Evolutionary conservation across 73 alveolate genomes (phyloP).

Genomic region (Paramecium octaurelia): DNA sequence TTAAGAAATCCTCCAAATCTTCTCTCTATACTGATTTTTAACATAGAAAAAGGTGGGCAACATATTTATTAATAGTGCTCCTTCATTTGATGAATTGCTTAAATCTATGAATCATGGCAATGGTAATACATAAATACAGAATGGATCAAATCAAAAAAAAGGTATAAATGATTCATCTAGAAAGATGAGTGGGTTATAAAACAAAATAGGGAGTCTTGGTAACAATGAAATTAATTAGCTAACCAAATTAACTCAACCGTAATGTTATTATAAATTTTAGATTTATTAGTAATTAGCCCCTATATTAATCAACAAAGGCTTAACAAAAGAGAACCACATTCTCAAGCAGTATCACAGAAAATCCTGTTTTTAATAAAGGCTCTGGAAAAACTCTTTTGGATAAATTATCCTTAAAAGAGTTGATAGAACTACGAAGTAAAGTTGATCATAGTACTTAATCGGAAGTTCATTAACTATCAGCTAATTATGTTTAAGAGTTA

Average conservation of each 20-base stretch:
- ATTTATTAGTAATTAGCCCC: neutral
- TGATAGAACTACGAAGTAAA: constrained; percentile 24
- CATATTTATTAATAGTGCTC: neutral
- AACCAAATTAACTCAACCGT: neutral
- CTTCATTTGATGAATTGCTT: constrained; percentile 40
- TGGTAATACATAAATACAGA: neutral
- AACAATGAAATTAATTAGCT: neutral
- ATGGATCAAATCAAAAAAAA: neutral
- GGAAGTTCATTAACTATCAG: neutral
- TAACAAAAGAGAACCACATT: neutral
- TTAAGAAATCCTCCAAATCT: neutral
- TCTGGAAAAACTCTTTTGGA: neutral
- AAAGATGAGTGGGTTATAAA: constrained; percentile 15
- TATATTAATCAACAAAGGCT: neutral
- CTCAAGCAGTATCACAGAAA: neutral
- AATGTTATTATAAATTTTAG: neutral
- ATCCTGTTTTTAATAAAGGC: neutral
- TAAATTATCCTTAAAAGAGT: constrained; percentile 10
- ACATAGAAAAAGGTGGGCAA: neutral
- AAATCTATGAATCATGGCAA: neutral
- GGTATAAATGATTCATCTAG: neutral
- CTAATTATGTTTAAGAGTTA: constrained; percentile 25
- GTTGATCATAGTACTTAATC: neutral
- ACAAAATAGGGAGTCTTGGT: neutral
- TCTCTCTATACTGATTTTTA: neutral